Evolutionary conservation across 352 stramenopile species (phyloP).

Genomic region (Globisporangium middletonii): DNA sequence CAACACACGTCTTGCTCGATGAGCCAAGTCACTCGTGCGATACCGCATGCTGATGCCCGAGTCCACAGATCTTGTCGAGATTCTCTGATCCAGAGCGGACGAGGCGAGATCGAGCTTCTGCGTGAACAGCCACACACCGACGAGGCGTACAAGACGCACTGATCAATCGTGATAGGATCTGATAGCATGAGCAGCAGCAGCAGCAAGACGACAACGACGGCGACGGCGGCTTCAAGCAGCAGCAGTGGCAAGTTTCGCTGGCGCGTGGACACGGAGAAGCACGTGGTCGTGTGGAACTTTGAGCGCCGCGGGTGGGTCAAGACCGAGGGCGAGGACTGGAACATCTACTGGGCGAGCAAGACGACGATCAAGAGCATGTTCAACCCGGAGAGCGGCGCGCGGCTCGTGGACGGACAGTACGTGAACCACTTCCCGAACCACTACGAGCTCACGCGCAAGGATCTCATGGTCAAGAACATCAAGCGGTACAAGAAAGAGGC

Average conservation of each 20-base stretch:
- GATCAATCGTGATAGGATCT: too few species aligned
- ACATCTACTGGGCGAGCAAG: constrained; percentile 92
- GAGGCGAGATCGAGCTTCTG: too few species aligned
- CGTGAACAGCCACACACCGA: too few species aligned
- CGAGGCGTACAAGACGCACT: too few species aligned
- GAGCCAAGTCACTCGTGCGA: too few species aligned
- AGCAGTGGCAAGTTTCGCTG: constrained; percentile 42
- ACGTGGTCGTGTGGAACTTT: constrained; percentile 81
- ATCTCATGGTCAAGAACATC: constrained; percentile 94
- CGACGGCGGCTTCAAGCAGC: neutral
- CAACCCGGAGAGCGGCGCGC: constrained; percentile 75
- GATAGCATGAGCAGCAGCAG: neutral
- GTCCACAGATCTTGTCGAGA: too few species aligned
- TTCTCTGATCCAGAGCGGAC: too few species aligned
- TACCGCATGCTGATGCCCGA: too few species aligned
- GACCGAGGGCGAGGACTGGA: constrained; percentile 87
- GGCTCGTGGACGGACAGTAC: constrained; percentile 61
- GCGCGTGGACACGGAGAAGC: constrained; percentile 70
- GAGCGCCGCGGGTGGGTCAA: constrained; percentile 81
- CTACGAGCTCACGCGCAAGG: constrained; percentile 90
- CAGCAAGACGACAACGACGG: neutral
- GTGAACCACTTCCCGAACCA: constrained; percentile 90
- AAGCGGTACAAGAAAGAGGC: constrained; percentile 84
- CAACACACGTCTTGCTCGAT: too few species aligned
- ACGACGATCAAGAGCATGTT: constrained; percentile 85